Conservation (phyloP, 257 asterid genomes). For the Ligustrum vulgare region DNA sequence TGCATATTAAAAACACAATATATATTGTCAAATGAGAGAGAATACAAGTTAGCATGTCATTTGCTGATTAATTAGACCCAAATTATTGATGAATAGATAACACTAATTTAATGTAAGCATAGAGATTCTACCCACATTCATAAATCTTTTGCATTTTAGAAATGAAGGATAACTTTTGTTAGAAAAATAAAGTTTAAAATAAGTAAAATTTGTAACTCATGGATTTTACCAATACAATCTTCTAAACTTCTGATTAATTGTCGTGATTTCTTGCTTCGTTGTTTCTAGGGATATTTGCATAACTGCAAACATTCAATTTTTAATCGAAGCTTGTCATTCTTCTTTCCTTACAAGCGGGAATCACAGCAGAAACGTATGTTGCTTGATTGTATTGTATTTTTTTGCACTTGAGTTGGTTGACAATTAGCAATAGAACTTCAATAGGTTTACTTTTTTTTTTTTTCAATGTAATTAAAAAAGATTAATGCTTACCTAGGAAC, state of each 20-base stretch:
- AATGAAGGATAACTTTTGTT: not conserved
- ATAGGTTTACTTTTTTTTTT: not conserved
- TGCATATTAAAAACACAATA: not conserved
- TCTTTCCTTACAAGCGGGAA: not conserved
- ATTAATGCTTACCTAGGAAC: not conserved
- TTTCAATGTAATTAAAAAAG: not conserved
- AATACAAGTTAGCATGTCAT: not conserved
- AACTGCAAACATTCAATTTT: not conserved
- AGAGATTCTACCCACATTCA: not conserved
- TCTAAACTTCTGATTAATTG: not conserved
- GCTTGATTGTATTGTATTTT: not conserved
- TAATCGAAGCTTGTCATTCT: not conserved
- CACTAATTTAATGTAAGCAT: not conserved
- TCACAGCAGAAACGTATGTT: not conserved
- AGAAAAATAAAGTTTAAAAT: not conserved
- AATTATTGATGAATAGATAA: not conserved
- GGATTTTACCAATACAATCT: not conserved
- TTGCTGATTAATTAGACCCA: not conserved
- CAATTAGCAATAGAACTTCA: not conserved
- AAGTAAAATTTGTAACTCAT: too few species aligned
- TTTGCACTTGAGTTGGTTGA: not conserved
- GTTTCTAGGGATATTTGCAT: not conserved
- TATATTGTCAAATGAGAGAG: conserved; percentile 11
- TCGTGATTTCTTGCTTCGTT: not conserved
- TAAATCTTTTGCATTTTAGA: not conserved